Evolutionary conservation across 495 filamentous ascomycete species (phyloP), one percentile per base, ranked within the genome.

Genomic region (Pseudevernia furfuracea): DNA sequence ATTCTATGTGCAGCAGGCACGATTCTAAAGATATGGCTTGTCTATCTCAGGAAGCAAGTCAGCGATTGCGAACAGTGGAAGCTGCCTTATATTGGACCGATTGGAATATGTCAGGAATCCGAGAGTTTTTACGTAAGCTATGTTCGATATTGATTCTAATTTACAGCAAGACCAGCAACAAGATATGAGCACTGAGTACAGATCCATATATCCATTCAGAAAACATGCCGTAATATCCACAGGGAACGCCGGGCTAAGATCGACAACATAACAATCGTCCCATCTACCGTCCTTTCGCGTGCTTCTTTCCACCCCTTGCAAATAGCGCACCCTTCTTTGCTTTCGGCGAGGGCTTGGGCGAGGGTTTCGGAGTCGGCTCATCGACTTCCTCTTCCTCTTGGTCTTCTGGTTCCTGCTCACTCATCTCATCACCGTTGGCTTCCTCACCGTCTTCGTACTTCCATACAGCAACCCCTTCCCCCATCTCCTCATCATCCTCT

Each of bases 401-500:
- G 15, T 73, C 64, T 21, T 66, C 70, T 37, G 64, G 56, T 28
- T 71, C 65, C 34, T 73, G 64, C 10, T 72, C 66, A 28, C 66
- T 66, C 21, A 49, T 61, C 3, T n/a, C 66, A 34, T 67, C 62
- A 9, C 49, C 65, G 12, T 69, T 67, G 38, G 38, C 59, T 14
- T 61, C 63, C 46, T 58, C 58, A 10, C 64, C 64, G n/a, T 55
- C 65, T 2, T 60, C 71, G 17, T 72, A 70, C 25, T 65, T 62
- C 61, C 41, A 70, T 11, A 69, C 72, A 1, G 72, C 72, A 19
- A 71, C 76, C 12, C 74, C 69, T n/a, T 71, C 70, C 23, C 58
- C 69, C 78, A 83, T 79, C 48, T 84, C 84, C 30, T 77, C 72
- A 37, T 86, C 85, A 52, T 84, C 82, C n/a, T 83, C 81, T 59